phyloP scores from a whole-genome alignment of 768 basidiomycete genomes.

The Psilocybe tampanensis region DNA sequence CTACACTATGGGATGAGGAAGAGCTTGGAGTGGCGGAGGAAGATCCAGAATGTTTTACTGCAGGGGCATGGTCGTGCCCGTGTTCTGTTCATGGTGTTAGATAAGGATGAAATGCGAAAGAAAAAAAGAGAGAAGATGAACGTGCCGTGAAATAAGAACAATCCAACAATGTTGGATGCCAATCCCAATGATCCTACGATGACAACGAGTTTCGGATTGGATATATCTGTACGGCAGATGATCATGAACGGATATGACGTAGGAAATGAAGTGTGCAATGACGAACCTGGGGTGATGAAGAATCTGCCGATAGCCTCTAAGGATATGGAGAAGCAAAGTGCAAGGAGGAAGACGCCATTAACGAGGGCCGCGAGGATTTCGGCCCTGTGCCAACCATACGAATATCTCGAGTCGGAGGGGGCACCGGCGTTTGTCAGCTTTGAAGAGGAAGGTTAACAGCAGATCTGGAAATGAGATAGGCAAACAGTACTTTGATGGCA shows the following conservation, averaged over 20 bases:
- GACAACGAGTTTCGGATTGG: constrained; percentile 85
- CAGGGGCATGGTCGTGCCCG: constrained; percentile 66
- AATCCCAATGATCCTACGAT: constrained; percentile 89
- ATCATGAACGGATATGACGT: not conserved
- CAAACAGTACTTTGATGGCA: constrained; percentile 47
- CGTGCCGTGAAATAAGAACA: constrained; percentile 94
- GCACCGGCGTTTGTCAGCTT: constrained; percentile 65
- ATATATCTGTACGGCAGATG: constrained; percentile 66
- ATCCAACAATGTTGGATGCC: constrained; percentile 88
- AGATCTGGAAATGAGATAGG: constrained; percentile 1
- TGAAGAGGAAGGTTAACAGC: not conserved
- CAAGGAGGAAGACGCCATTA: constrained; percentile 96
- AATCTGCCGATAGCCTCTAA: constrained; percentile 92
- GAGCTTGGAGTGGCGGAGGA: constrained; percentile 35
- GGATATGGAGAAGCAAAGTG: constrained; percentile 94
- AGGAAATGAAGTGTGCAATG: constrained; percentile 6
- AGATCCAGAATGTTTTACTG: constrained; percentile 41
- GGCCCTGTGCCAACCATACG: constrained; percentile 99
- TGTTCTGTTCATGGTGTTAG: constrained; percentile 50
- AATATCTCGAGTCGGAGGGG: constrained; percentile 73
- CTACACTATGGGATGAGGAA: constrained; percentile 22
- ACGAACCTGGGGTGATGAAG: constrained; percentile 77
- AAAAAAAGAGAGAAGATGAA: not conserved
- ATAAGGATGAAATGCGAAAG: not conserved
- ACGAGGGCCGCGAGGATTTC: constrained; percentile 94